phyloP scores from a whole-genome alignment of 768 basidiomycete species.

The Lepiota brunneoincarnata region DNA sequence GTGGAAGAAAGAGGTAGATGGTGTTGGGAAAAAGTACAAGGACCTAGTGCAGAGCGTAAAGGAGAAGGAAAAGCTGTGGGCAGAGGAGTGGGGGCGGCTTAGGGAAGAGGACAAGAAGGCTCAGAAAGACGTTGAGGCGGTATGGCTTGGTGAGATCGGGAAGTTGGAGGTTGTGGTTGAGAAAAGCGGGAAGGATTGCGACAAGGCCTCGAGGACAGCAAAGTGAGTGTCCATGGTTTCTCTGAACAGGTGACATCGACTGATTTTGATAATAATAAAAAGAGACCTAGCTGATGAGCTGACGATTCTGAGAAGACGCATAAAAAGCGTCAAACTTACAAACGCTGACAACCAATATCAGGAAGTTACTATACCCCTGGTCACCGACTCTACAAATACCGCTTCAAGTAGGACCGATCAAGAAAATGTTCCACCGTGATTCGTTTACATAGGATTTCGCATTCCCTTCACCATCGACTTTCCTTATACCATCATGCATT shows the following conservation, averaged over 20 bases:
- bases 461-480: not conserved
- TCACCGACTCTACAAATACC: not conserved
- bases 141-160: conserved; percentile 56
- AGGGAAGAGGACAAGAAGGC: conserved; percentile 47
- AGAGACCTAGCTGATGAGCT: conserved; percentile 60
- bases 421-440: conserved; percentile 4
- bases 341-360: not conserved
- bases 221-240: conserved; percentile 40
- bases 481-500: not conserved
- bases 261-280: conserved; percentile 21
- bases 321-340: conserved; percentile 28
- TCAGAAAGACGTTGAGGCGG: conserved; percentile 56
- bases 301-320: conserved; percentile 66
- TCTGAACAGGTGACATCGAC: conserved; percentile 7
- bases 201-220: conserved; percentile 58
- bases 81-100: conserved; percentile 44
- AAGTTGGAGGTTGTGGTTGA: conserved; percentile 52
- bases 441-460: not conserved
- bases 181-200: conserved; percentile 50
- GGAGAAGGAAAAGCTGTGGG: conserved; percentile 42
- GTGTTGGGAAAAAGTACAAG: conserved; percentile 66
- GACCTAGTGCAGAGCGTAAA: conserved; percentile 62
- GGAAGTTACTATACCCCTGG: not conserved
- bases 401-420: not conserved
- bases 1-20: conserved; percentile 65